Percentiles rank a stretch among this genome's conserved stretches.
phyloP scores from a whole-genome alignment of 495 filamentous ascomycete genomes.

The Aspergillus cavernicola region DNA sequence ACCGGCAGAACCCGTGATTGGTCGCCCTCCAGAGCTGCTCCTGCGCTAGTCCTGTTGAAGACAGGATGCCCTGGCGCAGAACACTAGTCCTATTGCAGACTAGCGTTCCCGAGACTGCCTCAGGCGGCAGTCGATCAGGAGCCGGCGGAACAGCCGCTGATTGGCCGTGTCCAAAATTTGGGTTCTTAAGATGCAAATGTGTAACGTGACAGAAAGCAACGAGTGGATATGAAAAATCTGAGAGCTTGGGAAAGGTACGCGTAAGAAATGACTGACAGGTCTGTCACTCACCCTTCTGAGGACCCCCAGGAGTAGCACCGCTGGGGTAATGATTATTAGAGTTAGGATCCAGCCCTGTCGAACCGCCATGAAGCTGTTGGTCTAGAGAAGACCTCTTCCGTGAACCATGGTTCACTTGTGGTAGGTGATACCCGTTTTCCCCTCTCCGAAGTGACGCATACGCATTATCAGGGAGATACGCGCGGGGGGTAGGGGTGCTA shows the following conservation, averaged over 20 bases:
- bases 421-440: constrained; percentile 16
- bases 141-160: constrained; percentile 22
- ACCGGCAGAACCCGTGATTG: constrained; percentile 41
- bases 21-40: constrained; percentile 29
- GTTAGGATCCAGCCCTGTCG: constrained; percentile 23
- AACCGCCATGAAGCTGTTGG: constrained; percentile 16
- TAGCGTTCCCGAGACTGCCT: constrained; percentile 40
- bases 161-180: constrained; percentile 17
- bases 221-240: too few relatives aligned
- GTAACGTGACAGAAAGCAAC: constrained; percentile 18
- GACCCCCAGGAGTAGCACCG: constrained; percentile 22
- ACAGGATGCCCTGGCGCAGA: constrained; percentile 16
- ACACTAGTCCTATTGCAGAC: constrained; percentile 19
- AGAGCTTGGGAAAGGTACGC: background rate
- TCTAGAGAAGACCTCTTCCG: constrained; percentile 19
- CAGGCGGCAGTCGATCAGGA: constrained; percentile 32
- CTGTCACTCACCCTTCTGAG: constrained; percentile 30
- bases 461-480: constrained; percentile 16
- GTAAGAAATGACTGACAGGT: background rate
- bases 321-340: constrained; percentile 11
- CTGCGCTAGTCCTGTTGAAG: constrained; percentile 26
- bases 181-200: constrained; percentile 14
- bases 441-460: constrained; percentile 24
- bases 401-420: constrained; percentile 21
- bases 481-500: constrained; percentile 13